Evolutionary conservation across 2,329 filamentous ascomycete genomes (phyloP).

Genomic region (Monilinia polystroma): DNA sequence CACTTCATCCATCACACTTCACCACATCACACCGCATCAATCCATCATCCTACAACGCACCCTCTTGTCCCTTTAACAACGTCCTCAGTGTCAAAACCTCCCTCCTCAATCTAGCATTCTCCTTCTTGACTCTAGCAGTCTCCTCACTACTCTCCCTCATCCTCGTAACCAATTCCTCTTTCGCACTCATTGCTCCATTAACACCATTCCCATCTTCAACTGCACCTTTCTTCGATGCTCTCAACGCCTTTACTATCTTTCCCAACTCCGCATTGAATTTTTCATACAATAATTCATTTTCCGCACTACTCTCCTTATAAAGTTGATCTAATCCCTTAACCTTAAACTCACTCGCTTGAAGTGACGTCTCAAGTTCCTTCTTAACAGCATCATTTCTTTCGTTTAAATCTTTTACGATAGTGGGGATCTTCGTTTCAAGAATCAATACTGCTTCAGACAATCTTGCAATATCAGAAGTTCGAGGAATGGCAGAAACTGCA

Average conservation of each 20-base stretch:
- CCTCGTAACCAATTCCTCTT: constrained; percentile 71
- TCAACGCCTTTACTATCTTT: constrained; percentile 75
- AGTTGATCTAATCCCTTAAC: constrained; percentile 81
- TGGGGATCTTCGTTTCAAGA: constrained; percentile 67
- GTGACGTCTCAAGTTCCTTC: constrained; percentile 67
- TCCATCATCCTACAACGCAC: neutral
- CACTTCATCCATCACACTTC: neutral
- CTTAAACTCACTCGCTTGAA: constrained; percentile 74
- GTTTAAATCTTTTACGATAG: constrained; percentile 57
- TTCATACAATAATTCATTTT: constrained; percentile 91
- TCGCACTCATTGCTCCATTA: constrained; percentile 67
- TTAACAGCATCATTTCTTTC: constrained; percentile 63
- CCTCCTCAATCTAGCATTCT: constrained; percentile 78
- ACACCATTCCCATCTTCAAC: neutral
- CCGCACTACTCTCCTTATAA: constrained; percentile 81
- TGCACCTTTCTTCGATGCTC: constrained; percentile 43
- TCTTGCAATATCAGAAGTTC: constrained; percentile 39
- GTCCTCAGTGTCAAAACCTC: constrained; percentile 59
- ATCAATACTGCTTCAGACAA: constrained; percentile 59
- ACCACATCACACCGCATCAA: neutral
- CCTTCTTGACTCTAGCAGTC: constrained; percentile 72
- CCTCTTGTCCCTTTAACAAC: constrained; percentile 31
- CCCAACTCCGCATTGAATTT: constrained; percentile 88
- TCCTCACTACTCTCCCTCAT: constrained; percentile 77
- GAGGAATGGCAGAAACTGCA: constrained; percentile 41